phyloP scores from a whole-genome alignment of 2,329 filamentous ascomycete genomes.

The Alternaria consortialis region DNA sequence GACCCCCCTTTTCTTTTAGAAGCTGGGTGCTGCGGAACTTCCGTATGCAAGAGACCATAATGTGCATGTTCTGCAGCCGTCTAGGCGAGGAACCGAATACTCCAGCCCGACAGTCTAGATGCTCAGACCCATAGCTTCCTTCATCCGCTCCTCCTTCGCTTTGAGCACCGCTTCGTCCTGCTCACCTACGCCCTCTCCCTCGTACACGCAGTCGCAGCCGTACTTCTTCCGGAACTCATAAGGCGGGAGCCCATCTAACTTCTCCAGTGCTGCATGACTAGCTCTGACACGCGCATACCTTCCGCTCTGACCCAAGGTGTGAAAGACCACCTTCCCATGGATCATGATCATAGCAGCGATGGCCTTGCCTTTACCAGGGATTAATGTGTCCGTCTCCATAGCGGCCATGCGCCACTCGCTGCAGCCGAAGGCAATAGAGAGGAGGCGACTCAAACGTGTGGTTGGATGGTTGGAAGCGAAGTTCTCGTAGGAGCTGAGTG shows the following conservation, averaged over 20 bases:
- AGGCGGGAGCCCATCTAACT: slow-evolving; percentile 60
- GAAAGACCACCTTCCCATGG: slow-evolving; percentile 73
- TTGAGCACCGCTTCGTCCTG: slow-evolving; percentile 5
- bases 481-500: slow-evolving; percentile 74
- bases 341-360: slow-evolving; percentile 79
- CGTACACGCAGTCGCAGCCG: slow-evolving; percentile 68
- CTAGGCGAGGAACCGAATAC: not conserved
- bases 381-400: slow-evolving; percentile 54
- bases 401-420: slow-evolving; percentile 59
- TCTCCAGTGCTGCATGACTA: slow-evolving; percentile 66
- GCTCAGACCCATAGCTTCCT: slow-evolving; percentile 27
- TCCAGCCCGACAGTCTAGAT: slow-evolving; percentile 14
- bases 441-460: slow-evolving; percentile 72
- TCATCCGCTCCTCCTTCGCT: slow-evolving; percentile 22
- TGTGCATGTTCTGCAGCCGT: not conserved
- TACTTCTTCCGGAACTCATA: slow-evolving; percentile 69
- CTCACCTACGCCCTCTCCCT: slow-evolving; percentile 12
- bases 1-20: not conserved
- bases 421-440: slow-evolving; percentile 74
- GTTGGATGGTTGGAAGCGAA: slow-evolving; percentile 87
- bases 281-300: slow-evolving; percentile 77
- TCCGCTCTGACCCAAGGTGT: slow-evolving; percentile 68
- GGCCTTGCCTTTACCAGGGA: slow-evolving; percentile 52
- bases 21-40: not conserved
- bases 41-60: not conserved